Conservation (phyloP, 768 basidiomycete genomes). For the Clathrus columnatus region DNA sequence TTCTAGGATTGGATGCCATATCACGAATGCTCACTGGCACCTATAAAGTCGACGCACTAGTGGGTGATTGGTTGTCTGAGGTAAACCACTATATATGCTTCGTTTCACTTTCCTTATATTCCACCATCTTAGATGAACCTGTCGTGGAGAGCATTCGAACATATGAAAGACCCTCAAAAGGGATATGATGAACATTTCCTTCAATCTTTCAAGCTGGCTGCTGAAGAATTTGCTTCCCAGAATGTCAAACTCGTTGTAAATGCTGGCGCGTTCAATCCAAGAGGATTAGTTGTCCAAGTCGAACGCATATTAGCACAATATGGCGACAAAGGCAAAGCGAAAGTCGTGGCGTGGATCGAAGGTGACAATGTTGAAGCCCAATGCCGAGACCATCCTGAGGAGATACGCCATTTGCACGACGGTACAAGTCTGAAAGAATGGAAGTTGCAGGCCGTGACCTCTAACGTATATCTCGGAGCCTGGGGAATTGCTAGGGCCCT, state of each 20-base stretch:
- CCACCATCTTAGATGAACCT: not conserved
- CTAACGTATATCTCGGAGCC: constrained; percentile 4
- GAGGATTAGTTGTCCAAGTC: not conserved
- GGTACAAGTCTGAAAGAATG: constrained; percentile 3
- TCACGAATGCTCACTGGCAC: constrained; percentile 1
- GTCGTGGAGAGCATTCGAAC: constrained; percentile 2
- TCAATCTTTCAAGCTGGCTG: constrained; percentile 3
- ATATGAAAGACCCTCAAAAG: not conserved
- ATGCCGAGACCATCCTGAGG: not conserved
- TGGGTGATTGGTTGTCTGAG: constrained; percentile 7
- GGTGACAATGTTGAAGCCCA: not conserved
- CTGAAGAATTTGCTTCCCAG: not conserved
- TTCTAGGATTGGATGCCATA: constrained; percentile 1
- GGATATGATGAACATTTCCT: constrained; percentile 3
- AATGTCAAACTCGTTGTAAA: constrained; percentile 2
- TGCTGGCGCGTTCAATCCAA: constrained; percentile 6
- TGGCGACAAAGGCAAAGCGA: not conserved
- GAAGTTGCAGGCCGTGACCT: not conserved
- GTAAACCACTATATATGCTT: not conserved
- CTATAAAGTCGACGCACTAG: not conserved
- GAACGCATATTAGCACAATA: not conserved
- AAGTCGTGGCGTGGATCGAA: constrained; percentile 8
- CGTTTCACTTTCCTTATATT: not conserved
- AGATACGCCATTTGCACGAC: not conserved
- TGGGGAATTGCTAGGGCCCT: constrained; percentile 5